Conservation (phyloP, 441 rosid species). For the Melastoma candidum region DNA sequence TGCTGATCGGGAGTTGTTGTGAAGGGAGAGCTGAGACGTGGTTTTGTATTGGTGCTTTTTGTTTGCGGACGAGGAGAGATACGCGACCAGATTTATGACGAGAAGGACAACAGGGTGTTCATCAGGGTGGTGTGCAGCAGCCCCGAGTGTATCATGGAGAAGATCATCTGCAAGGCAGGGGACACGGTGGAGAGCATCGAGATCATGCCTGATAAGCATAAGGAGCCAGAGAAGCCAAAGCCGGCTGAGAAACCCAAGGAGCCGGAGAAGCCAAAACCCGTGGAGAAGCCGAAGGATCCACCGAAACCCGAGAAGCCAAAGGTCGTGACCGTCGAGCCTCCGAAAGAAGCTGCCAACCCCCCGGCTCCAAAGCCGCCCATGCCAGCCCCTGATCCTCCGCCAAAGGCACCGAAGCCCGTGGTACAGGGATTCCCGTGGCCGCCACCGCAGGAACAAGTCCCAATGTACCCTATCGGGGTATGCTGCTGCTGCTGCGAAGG, state of each 20-base stretch:
- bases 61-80: conserved; percentile 64
- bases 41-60: conserved; percentile 1
- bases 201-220: conserved; percentile 17
- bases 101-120: conserved; percentile 45
- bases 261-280: not conserved
- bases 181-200: conserved; percentile 43
- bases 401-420: no score
- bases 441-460: no score
- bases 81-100: conserved; percentile 47
- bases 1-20: not conserved
- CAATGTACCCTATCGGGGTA: no score
- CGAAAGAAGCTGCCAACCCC: no score
- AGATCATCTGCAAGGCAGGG: conserved; percentile 49
- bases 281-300: not conserved
- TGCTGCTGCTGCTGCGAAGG: no score
- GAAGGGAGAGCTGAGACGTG: conserved; percentile 28
- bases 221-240: conserved; percentile 12
- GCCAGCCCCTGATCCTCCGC: no score
- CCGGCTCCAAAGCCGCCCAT: no score
- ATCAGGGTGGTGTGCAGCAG: conserved; percentile 64
- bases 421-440: no score
- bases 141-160: conserved; percentile 56
- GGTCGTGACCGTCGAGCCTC: no score
- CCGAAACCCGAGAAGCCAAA: conserved; percentile 15
- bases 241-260: conserved; percentile 6